Evolutionary conservation across 2,329 filamentous ascomycete genomes (phyloP).

Genomic region (Fusarium hostae): DNA sequence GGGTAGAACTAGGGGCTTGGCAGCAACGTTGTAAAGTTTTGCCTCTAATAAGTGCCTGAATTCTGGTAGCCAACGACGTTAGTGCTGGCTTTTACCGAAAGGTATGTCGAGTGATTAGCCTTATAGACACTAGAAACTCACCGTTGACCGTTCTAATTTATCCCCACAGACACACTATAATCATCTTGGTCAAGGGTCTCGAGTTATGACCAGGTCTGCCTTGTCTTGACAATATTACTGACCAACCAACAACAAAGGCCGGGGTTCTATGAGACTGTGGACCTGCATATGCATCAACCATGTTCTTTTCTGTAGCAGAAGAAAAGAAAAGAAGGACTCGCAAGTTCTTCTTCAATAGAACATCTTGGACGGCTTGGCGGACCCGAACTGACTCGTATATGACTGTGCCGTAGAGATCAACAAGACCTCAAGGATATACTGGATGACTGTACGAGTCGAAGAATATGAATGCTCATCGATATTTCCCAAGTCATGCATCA

Average conservation of each 20-base stretch:
- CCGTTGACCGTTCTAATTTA: neutral
- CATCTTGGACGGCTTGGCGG: neutral
- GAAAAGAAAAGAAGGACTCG: neutral
- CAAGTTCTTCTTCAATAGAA: neutral
- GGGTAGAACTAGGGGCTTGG: neutral
- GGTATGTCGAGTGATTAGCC: neutral
- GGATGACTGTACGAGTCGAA: neutral
- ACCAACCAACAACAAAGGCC: neutral
- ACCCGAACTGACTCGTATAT: neutral
- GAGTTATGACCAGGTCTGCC: neutral
- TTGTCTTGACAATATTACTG: neutral
- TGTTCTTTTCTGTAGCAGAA: neutral
- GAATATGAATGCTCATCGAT: neutral
- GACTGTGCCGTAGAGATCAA: neutral
- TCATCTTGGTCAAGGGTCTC: neutral
- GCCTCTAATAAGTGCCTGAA: neutral
- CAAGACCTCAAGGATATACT: neutral
- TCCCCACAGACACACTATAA: neutral
- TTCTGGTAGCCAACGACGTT: neutral
- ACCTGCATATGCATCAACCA: constrained; percentile 14
- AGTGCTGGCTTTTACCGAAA: neutral
- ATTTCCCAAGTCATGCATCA: neutral
- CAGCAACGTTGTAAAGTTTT: neutral
- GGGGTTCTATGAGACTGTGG: constrained; percentile 5
- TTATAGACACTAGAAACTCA: neutral